Percentiles rank a stretch among this genome's conserved stretches.
These are phyloP conservation scores for Emergomyces africanus DNA, from an alignment of 2,329 filamentous ascomycete species.

Conservation along the genomic window DNA sequence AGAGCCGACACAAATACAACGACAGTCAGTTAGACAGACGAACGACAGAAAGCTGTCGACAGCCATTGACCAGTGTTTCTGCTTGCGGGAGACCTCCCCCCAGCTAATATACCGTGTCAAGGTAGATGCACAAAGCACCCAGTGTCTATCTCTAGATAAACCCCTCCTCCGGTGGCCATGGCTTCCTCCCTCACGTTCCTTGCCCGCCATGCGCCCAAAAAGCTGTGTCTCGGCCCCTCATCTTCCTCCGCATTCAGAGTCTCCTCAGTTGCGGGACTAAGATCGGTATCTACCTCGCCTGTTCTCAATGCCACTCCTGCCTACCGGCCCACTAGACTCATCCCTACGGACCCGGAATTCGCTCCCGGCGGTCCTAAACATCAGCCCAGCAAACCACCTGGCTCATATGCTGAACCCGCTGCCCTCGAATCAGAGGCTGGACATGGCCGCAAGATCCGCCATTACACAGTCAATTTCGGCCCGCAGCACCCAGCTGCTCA, in stretches of 20 bases:
- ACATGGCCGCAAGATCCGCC: constrained; percentile 70
- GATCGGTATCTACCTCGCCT: constrained; percentile 44
- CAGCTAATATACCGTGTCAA: constrained; percentile 20
- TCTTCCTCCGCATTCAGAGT: constrained; percentile 26
- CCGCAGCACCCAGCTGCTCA: constrained; percentile 97
- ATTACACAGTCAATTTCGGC: constrained; percentile 99
- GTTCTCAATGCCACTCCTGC: constrained; percentile 39
- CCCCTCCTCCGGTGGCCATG: constrained; percentile 33
- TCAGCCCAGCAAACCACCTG: constrained; percentile 15
- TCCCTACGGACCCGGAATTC: constrained; percentile 47
- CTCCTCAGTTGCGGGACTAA: constrained; percentile 33
- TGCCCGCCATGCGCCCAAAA: constrained; percentile 46
- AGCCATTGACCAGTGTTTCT: constrained; percentile 2
- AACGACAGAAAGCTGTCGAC: not conserved
- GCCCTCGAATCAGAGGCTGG: constrained; percentile 35
- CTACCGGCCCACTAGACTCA: constrained; percentile 41
- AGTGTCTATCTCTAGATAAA: constrained; percentile 9
- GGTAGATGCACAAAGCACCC: constrained; percentile 22
- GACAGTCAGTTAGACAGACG: too few relatives aligned
- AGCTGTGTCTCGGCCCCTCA: constrained; percentile 43
- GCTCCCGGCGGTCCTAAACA: constrained; percentile 27
- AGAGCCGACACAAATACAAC: not conserved
- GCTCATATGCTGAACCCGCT: constrained; percentile 12
- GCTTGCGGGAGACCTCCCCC: constrained; percentile 7
- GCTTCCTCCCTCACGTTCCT: constrained; percentile 49